Evolutionary conservation across 2,329 filamentous ascomycete genomes (phyloP), one percentile per base, ranked within the genome.

Genomic region (Colletotrichum tropicicola): DNA sequence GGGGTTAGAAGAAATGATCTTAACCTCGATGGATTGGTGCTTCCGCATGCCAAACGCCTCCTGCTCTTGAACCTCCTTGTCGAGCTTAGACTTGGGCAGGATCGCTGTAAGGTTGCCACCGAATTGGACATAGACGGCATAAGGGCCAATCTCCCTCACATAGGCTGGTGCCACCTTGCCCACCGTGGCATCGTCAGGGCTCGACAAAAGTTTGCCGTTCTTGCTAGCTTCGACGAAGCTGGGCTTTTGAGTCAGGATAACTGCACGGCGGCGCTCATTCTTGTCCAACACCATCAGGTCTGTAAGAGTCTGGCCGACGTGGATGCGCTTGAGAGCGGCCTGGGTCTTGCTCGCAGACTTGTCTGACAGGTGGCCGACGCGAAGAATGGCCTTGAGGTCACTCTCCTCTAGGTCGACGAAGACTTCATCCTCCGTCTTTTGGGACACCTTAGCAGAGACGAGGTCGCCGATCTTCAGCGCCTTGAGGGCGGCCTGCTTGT

Each of bases 251-350:
- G 92, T 92, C 4, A 99, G 81, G 10, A 89, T 86, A 59, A 98
- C 87, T 41, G 91, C 87, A 51, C 90, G 89, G 59, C 92, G 92
- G 65, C 89, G 87, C 68, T 93, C 89, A 66, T 94, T 87, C 77
- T 97, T 97, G 71, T 93, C 89, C n/a, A 99, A 80, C 13, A 98
- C 88, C 37, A 97, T 82, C n/a, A 99, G 82, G 55, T 96, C 90
- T 17, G 89, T 87, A 47, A 99, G 80, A 25, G 88, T 92, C 78
- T 97, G 93, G 3, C 94, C 95, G 51, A 97, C 91, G 56, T 91
- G 86, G 56, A 98, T 90, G 69, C 92, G 92, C 76, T 93, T 94
- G 72, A 96, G 81, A 1, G 91, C 88, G 19, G 91, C 90, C 66
- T 88, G 84, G 68, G 91, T 92, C 80, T 97, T 97, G 69, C 91